Evolutionary conservation across 352 stramenopile genomes (phyloP), one percentile per base, ranked within the genome.

Genomic region (Phytophthora tentaculata): DNA sequence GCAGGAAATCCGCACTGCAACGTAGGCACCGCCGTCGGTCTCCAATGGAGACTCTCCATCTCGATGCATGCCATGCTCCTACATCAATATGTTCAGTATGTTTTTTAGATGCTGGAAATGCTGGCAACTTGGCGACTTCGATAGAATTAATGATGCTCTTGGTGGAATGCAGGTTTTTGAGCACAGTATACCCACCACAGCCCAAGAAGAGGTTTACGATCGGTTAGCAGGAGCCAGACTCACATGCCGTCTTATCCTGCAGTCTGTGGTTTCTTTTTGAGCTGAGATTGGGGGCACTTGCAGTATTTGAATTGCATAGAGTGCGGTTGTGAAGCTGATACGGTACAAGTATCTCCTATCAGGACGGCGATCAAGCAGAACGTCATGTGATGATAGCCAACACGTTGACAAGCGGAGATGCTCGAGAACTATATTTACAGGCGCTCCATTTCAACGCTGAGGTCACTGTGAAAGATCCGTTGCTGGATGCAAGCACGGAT

Each of bases 131-230:
- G 48, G 5, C 24, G 23, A 22, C 23, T 35, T 17, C 14, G n/a
- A 17, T 17, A 5, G 39, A 47, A 13, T 20, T 47, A 14, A 52
- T 52, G 14, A 39, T 20, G 16, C 22, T 20, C 12, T 13, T 20
- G 14, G n/a, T 6, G 44, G 44, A 24, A 20, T n/a, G 6, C 19
- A 50, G n/a, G n/a, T n/a, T n/a, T n/a, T n/a, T n/a, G n/a, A n/a
- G n/a, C n/a, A 32, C 26, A 32, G 26, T 32, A 32, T 8, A 32
- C 26, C 26, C 3, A 32, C 32, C 7, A 32, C 17, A 20, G 49
- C 12, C 19, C 43, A 22, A 39, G 56, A 55, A 64, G 56, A 56
- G 44, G 44, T 19, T 64, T 58, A 47, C 24, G 57, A 64, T 58
- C 35, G 47, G 56, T 43, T 43, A 56, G 35, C 57, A 64, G 47